Conservation (phyloP, 495 filamentous ascomycete species). For the Echria macrotheca region DNA sequence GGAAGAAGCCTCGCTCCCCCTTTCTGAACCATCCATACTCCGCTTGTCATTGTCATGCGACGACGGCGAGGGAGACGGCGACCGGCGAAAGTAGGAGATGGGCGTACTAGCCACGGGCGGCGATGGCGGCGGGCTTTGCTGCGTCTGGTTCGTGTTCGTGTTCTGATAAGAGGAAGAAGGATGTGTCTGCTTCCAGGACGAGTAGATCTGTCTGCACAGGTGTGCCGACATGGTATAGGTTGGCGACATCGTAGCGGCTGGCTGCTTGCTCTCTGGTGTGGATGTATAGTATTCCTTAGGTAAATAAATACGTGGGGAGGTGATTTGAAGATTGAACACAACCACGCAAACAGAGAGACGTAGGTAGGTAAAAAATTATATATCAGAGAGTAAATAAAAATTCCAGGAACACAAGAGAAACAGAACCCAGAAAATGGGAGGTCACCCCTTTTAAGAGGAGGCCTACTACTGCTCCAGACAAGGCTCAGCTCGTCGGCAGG, state of each 20-base stretch:
- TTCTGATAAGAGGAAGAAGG: constrained; percentile 14
- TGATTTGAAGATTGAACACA: no score
- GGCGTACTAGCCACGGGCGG: constrained; percentile 15
- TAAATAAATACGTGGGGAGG: no score
- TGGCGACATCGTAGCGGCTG: constrained; percentile 37
- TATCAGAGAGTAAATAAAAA: no score
- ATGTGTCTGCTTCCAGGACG: constrained; percentile 39
- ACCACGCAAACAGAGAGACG: no score
- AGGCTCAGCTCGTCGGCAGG: no score
- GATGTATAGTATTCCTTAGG: no score
- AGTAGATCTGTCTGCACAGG: constrained; percentile 47
- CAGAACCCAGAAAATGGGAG: no score
- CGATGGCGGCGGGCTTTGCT: constrained; percentile 25
- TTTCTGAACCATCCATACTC: constrained; percentile 39
- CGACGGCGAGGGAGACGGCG: constrained; percentile 35
- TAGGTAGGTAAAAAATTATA: no score
- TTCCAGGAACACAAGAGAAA: no score
- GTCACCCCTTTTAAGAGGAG: no score
- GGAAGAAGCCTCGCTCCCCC: constrained; percentile 5
- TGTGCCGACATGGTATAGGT: constrained; percentile 51
- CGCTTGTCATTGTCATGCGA: constrained; percentile 31
- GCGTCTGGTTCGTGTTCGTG: constrained; percentile 29
- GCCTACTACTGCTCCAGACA: no score
- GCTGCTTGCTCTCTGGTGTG: no score
- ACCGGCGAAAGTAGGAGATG: constrained; percentile 31